Percentiles rank a stretch among this genome's conserved stretches.
phyloP scores from a whole-genome alignment of 768 basidiomycete species.

The Termitomyces bulborhizus region DNA sequence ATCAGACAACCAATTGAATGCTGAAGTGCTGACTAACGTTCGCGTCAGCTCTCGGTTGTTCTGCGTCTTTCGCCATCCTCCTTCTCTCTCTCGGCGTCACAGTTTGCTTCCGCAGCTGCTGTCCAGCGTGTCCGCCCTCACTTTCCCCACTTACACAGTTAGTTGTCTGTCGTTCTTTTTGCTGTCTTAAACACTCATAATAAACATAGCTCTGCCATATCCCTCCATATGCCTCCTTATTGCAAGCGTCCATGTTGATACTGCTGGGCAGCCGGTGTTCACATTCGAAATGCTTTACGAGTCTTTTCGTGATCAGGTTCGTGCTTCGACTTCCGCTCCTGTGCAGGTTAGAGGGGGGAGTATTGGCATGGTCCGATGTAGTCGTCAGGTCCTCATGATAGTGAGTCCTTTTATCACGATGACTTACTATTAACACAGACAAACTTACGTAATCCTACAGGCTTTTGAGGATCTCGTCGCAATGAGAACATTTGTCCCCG shows the following conservation, averaged over 20 bases:
- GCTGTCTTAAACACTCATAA: background rate
- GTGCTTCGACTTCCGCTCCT: constrained; percentile 66
- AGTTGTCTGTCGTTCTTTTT: constrained; percentile 12
- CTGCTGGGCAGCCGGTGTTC: constrained; percentile 70
- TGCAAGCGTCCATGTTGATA: constrained; percentile 71
- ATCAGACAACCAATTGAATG: background rate
- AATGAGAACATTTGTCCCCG: constrained; percentile 48
- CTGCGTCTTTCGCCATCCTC: constrained; percentile 39
- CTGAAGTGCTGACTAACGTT: background rate
- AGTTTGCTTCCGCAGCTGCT: constrained; percentile 35
- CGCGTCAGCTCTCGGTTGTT: constrained; percentile 34
- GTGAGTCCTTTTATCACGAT: constrained; percentile 32
- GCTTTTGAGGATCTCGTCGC: constrained; percentile 68
- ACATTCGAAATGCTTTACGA: constrained; percentile 92
- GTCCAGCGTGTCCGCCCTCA: constrained; percentile 52
- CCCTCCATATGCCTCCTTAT: constrained; percentile 80
- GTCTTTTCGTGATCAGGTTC: constrained; percentile 68
- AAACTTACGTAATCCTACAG: constrained; percentile 30
- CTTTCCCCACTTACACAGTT: constrained; percentile 51
- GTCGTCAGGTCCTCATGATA: constrained; percentile 55
- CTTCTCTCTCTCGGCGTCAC: constrained; percentile 46
- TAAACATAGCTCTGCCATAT: constrained; percentile 58
- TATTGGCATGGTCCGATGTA: constrained; percentile 69
- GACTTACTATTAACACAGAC: background rate
- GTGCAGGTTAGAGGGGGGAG: constrained; percentile 68